phyloP scores from a whole-genome alignment of 2,329 filamentous ascomycete genomes.

The Cordyceps javanica region DNA sequence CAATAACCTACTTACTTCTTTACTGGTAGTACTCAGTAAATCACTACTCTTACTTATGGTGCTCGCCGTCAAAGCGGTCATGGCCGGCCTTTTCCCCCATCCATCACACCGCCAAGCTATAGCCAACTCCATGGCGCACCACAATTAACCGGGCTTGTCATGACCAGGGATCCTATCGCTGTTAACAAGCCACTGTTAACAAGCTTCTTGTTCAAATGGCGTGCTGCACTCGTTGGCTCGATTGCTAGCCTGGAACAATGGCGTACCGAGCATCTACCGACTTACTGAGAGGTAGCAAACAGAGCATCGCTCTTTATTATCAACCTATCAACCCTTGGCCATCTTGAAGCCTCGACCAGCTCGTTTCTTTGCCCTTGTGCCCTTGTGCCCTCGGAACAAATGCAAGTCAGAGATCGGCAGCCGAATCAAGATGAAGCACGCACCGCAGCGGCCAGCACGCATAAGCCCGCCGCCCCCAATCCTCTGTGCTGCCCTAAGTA shows the following conservation, averaged over 20 bases:
- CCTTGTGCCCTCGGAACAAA: conserved; percentile 5
- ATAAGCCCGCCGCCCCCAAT: conserved; percentile 15
- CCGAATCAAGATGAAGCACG: conserved; percentile 16
- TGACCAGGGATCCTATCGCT: neutral
- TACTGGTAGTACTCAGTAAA: too few species aligned
- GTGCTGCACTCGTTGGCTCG: neutral
- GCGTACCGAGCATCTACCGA: neutral
- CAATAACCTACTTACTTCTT: too few species aligned
- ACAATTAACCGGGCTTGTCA: neutral
- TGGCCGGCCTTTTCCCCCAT: neutral
- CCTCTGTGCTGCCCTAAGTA: neutral
- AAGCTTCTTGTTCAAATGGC: neutral
- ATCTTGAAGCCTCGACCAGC: neutral
- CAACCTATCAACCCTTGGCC: neutral
- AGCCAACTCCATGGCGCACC: neutral
- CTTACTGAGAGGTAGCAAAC: too few species aligned
- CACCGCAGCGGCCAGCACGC: neutral
- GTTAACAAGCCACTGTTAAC: too few species aligned
- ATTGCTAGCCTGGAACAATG: neutral
- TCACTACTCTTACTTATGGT: too few species aligned
- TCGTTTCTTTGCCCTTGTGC: neutral
- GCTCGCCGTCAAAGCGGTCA: too few species aligned
- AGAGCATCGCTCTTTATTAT: neutral
- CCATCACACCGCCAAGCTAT: conserved; percentile 2
- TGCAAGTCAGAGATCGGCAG: conserved; percentile 19